These are phyloP conservation scores for Colletotrichum chlorophyti DNA, from an alignment of 2,329 filamentous ascomycete species.

Conservation along the genomic window DNA sequence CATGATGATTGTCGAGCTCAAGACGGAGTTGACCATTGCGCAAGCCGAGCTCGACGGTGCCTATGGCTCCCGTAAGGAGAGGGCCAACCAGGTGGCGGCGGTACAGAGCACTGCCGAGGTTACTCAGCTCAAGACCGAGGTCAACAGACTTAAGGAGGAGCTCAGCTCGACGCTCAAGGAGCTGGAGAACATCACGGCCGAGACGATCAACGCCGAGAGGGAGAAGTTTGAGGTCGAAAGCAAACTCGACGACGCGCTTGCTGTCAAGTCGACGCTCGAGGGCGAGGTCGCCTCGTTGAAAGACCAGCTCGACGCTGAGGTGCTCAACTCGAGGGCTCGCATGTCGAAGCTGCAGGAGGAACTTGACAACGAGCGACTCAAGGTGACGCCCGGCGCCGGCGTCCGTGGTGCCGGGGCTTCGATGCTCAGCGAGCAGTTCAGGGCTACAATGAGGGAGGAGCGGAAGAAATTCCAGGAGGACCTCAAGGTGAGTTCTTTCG, in stretches of 20 bases:
- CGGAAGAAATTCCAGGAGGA: constrained; percentile 64
- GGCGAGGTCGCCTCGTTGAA: constrained; percentile 43
- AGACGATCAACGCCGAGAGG: constrained; percentile 56
- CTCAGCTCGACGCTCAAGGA: constrained; percentile 57
- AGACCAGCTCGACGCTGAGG: constrained; percentile 49
- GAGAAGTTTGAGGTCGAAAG: constrained; percentile 55
- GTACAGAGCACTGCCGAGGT: constrained; percentile 56
- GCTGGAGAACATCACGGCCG: constrained; percentile 59
- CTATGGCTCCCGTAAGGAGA: constrained; percentile 64
- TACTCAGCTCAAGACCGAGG: constrained; percentile 52
- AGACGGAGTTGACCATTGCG: constrained; percentile 67
- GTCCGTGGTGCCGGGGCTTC: constrained; percentile 52
- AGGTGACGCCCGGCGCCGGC: constrained; percentile 41
- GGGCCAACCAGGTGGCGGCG: constrained; percentile 63
- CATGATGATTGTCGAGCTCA: constrained; percentile 61
- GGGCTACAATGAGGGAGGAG: constrained; percentile 62
- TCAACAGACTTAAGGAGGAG: constrained; percentile 58
- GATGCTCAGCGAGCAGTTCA: constrained; percentile 63
- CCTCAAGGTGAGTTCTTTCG: constrained; percentile 48
- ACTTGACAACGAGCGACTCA: constrained; percentile 57
- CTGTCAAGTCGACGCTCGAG: constrained; percentile 44
- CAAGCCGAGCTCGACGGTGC: constrained; percentile 68
- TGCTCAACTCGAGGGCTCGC: constrained; percentile 43
- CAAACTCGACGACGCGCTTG: constrained; percentile 48
- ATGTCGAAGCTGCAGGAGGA: constrained; percentile 55